A percentile compares a stretch with the other conserved stretches of the same genome.
phyloP scores from a whole-genome alignment of 2,329 filamentous ascomycete genomes.

The Myriangium duriaei region DNA sequence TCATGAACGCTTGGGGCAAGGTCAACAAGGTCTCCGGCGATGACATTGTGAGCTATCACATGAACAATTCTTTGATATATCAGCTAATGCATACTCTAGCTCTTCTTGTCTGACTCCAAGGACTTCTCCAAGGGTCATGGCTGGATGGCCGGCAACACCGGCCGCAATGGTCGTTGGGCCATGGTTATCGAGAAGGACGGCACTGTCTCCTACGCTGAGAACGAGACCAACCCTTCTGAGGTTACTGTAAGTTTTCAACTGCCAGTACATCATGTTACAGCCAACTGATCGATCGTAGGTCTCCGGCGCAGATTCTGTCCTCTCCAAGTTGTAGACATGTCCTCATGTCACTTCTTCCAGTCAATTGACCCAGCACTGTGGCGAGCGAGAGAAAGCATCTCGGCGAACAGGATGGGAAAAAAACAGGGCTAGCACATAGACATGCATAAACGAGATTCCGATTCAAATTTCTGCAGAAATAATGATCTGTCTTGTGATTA shows the following conservation, averaged over 20 bases:
- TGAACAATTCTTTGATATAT: conserved; percentile 1
- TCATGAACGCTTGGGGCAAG: conserved; percentile 65
- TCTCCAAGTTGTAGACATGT: conserved; percentile 38
- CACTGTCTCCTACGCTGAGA: conserved; percentile 69
- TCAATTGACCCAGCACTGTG: too few species aligned
- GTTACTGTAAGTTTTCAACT: conserved; percentile 29
- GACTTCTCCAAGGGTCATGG: conserved; percentile 57
- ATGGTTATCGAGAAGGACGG: conserved; percentile 67
- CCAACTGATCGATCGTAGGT: conserved; percentile 29
- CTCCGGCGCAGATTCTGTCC: conserved; percentile 35
- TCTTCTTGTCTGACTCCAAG: conserved; percentile 66
- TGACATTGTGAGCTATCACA: conserved; percentile 44
- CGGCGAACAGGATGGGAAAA: neutral
- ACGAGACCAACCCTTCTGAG: conserved; percentile 45
- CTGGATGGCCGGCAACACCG: conserved; percentile 55
- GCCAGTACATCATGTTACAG: conserved; percentile 7
- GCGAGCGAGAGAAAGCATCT: too few species aligned
- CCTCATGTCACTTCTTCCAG: too few species aligned
- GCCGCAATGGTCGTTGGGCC: conserved; percentile 67
- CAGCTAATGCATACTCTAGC: conserved; percentile 25
- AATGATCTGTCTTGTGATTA: too few species aligned
- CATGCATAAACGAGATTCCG: neutral
- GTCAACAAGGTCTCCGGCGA: conserved; percentile 64
- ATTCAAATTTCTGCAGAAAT: neutral
- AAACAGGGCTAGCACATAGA: neutral